Conservation (phyloP, 163 green algal genomes). For the Smithsoniella earleae region DNA sequence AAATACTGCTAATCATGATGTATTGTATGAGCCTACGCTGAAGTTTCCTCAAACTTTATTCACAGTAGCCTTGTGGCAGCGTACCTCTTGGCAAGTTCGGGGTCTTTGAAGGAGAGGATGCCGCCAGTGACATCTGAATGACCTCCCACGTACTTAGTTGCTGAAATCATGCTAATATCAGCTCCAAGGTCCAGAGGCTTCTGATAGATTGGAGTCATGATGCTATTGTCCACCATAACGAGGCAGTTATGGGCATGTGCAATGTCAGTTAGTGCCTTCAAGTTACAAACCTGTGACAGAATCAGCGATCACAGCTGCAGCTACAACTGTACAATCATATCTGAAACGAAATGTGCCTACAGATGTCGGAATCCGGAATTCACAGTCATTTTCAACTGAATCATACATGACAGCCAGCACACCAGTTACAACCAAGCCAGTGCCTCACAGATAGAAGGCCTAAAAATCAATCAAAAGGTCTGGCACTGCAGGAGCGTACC, state of each 20-base stretch:
- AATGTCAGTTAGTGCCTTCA: conserved; percentile 53
- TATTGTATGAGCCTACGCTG: too few species aligned
- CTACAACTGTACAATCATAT: too few species aligned
- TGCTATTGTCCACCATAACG: conserved; percentile 91
- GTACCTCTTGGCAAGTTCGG: conserved; percentile 51
- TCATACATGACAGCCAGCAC: too few species aligned
- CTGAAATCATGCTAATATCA: conserved; percentile 92
- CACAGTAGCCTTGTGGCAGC: too few species aligned
- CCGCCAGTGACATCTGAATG: conserved; percentile 91
- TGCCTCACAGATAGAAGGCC: too few species aligned
- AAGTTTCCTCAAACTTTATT: too few species aligned
- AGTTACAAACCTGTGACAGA: conserved; percentile 58
- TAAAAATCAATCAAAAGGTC: conserved; percentile 34
- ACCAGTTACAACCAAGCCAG: too few species aligned
- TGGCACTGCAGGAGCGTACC: conserved; percentile 40
- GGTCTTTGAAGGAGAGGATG: conserved; percentile 73
- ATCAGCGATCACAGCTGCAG: too few species aligned
- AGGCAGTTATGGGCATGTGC: conserved; percentile 72
- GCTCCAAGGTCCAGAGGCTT: conserved; percentile 84
- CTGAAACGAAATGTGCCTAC: too few species aligned
- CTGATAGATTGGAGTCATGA: conserved; percentile 85
- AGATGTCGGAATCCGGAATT: too few species aligned
- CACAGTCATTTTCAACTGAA: too few species aligned
- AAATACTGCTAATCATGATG: too few species aligned
- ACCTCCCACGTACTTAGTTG: conserved; percentile 92